Conservation (phyloP, 768 basidiomycete species). For the Suillus subalutaceus region DNA sequence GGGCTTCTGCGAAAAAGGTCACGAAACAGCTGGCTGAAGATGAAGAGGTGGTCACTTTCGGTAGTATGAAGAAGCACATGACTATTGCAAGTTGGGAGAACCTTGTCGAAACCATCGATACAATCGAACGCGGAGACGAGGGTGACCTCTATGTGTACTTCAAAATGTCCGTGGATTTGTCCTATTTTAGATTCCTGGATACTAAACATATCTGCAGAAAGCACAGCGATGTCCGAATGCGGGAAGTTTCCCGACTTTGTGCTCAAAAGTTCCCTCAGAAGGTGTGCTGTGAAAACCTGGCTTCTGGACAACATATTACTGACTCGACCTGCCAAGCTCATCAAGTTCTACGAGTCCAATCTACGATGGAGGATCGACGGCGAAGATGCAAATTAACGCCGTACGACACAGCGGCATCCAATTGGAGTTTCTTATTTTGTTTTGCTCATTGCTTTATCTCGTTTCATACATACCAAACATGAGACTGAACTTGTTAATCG, state of each 20-base stretch:
- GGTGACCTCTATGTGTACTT: slow-evolving; percentile 64
- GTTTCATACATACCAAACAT: slow-evolving; percentile 22
- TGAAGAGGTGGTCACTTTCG: slow-evolving; percentile 28
- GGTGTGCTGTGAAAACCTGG: slow-evolving; percentile 39
- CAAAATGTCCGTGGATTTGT: slow-evolving; percentile 55
- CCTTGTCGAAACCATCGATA: slow-evolving; percentile 65
- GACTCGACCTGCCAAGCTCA: slow-evolving; percentile 44
- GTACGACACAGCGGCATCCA: slow-evolving; percentile 7
- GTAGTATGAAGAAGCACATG: slow-evolving; percentile 61
- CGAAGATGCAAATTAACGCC: slow-evolving; percentile 22
- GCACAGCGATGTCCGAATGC: slow-evolving; percentile 49
- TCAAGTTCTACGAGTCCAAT: slow-evolving; percentile 69
- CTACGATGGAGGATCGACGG: slow-evolving; percentile 56
- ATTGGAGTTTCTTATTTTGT: slow-evolving; percentile 12
- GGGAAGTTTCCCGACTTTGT: slow-evolving; percentile 54
- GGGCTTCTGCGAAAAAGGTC: slow-evolving; percentile 24
- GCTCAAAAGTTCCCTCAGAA: slow-evolving; percentile 69
- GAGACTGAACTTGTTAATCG: slow-evolving; percentile 17
- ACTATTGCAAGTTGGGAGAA: slow-evolving; percentile 62
- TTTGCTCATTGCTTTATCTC: slow-evolving; percentile 18
- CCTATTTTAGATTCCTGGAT: slow-evolving; percentile 10
- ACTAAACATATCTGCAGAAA: slow-evolving; percentile 34
- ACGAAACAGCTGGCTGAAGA: slow-evolving; percentile 41
- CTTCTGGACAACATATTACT: slow-evolving; percentile 4
- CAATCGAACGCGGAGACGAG: slow-evolving; percentile 61